Conservation (phyloP, 805 yeast species). For the Isabelozyma gotoi region DNA sequence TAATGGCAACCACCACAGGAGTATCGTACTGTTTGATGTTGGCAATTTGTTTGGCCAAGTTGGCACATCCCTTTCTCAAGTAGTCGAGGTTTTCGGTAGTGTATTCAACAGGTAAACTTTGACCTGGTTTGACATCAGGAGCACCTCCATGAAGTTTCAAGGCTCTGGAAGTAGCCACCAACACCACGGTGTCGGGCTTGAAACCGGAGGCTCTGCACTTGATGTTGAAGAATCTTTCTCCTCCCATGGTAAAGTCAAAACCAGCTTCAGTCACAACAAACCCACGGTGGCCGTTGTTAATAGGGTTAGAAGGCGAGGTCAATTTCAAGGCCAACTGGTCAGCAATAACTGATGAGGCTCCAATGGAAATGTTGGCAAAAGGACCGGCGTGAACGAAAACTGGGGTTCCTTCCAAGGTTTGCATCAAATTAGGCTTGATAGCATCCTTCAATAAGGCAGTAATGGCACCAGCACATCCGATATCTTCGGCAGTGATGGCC, state of each 20-base stretch:
- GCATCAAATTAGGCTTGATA: conserved; percentile 95
- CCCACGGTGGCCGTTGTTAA: conserved; percentile 55
- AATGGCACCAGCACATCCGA: conserved; percentile 94
- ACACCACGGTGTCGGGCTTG: conserved; percentile 84
- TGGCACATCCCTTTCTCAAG: conserved; percentile 77
- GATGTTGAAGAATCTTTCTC: conserved; percentile 94
- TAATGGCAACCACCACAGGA: conserved; percentile 94
- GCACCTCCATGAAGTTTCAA: conserved; percentile 97
- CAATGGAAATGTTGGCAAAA: conserved; percentile 95
- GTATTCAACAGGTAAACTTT: conserved; percentile 79
- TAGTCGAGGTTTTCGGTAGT: conserved; percentile 76
- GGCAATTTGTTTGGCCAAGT: conserved; percentile 84
- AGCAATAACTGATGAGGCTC: conserved; percentile 92
- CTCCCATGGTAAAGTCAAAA: conserved; percentile 98
- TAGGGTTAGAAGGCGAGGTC: conserved; percentile 52
- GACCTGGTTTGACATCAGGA: conserved; percentile 94
- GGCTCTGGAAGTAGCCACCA: conserved; percentile 97
- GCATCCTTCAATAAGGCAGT: conserved; percentile 95
- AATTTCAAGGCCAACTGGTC: conserved; percentile 90
- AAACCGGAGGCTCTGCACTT: conserved; percentile 92
- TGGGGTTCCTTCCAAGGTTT: conserved; percentile 95
- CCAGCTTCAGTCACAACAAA: conserved; percentile 98
- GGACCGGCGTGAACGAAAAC: conserved; percentile 98
- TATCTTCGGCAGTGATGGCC: conserved; percentile 90
- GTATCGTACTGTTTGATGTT: conserved; percentile 83